A percentile compares a stretch with the other conserved stretches of the same genome.
Conservation (phyloP, 441 rosid genomes). For the Isatis lusitanica region DNA sequence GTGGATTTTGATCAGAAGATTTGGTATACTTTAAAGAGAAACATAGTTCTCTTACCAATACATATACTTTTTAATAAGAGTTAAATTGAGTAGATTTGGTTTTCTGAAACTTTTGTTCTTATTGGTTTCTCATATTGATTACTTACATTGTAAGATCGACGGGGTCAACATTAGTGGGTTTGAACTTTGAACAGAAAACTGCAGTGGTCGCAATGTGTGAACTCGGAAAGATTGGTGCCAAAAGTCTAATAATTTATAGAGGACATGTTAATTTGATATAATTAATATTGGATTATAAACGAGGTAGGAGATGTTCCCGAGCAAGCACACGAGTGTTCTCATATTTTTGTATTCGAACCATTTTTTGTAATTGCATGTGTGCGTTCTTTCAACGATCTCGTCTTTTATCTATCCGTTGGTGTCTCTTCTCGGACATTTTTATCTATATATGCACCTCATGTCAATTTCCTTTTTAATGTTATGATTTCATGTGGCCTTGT, state of each 20-base stretch:
- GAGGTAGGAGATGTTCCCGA: slow-evolving; percentile 30
- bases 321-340: slow-evolving; percentile 29
- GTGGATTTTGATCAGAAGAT: neutral
- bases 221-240: slow-evolving; percentile 8
- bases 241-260: neutral
- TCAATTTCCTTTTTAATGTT: neutral
- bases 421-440: slow-evolving; percentile 25
- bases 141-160: slow-evolving; percentile 10
- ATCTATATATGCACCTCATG: slow-evolving; percentile 29
- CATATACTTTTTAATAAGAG: neutral
- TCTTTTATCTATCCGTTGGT: slow-evolving; percentile 25
- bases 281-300: neutral
- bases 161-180: slow-evolving; percentile 33
- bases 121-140: slow-evolving; percentile 5
- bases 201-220: slow-evolving; percentile 25
- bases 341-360: slow-evolving; percentile 4
- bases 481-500: neutral
- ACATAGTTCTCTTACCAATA: neutral
- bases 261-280: slow-evolving; percentile 3
- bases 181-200: slow-evolving; percentile 15
- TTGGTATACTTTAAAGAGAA: neutral
- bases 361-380: slow-evolving; percentile 7
- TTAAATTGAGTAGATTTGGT: neutral
- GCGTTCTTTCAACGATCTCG: slow-evolving; percentile 10
- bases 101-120: neutral